Conservation (phyloP, 768 basidiomycete genomes). For the Galerina marginata region DNA sequence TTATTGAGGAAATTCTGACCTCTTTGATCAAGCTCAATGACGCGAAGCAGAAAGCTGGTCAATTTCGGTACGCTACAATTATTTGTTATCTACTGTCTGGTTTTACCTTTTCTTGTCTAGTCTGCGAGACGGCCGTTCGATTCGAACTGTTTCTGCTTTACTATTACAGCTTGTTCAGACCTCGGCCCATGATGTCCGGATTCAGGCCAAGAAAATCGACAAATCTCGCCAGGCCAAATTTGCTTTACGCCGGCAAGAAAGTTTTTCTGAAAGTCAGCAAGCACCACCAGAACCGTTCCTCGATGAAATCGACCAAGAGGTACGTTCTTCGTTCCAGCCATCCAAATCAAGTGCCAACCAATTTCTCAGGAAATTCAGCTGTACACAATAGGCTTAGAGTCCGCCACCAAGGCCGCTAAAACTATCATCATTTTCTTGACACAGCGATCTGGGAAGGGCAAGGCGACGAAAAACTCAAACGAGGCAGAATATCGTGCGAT, state of each 20-base stretch:
- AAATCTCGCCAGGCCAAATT: conserved; percentile 66
- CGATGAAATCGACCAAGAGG: conserved; percentile 73
- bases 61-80: conserved; percentile 69
- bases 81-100: background rate
- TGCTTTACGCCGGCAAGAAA: conserved; percentile 69
- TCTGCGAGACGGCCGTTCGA: conserved; percentile 87
- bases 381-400: conserved; percentile 76
- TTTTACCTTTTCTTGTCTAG: conserved; percentile 43
- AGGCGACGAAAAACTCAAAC: conserved; percentile 87
- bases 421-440: conserved; percentile 82
- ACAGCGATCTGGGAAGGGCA: conserved; percentile 83
- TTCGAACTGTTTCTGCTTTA: conserved; percentile 92
- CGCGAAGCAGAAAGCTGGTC: conserved; percentile 87
- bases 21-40: conserved; percentile 91
- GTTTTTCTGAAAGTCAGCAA: conserved; percentile 49
- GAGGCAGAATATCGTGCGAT: conserved; percentile 94
- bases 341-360: background rate
- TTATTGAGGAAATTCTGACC: conserved; percentile 94
- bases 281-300: conserved; percentile 53
- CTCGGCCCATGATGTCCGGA: conserved; percentile 84
- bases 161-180: conserved; percentile 97
- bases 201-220: conserved; percentile 66
- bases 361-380: conserved; percentile 66
- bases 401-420: conserved; percentile 84
- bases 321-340: conserved; percentile 27